phyloP scores from a whole-genome alignment of 2,329 filamentous ascomycete genomes.

The Plectosphaerella plurivora region DNA sequence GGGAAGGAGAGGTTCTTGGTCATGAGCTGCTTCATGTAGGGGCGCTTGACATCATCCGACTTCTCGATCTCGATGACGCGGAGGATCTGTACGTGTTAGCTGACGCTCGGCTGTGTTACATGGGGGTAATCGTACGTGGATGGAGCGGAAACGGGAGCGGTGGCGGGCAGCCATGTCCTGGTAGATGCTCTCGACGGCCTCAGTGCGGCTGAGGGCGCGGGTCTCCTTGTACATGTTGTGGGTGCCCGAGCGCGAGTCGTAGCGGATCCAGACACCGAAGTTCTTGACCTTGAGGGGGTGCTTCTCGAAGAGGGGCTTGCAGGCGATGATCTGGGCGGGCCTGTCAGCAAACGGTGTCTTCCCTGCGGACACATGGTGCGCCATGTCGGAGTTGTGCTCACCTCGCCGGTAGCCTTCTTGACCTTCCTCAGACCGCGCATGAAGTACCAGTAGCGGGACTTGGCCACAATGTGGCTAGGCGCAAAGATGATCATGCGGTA shows the following conservation, averaged over 20 bases:
- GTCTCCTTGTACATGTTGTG: slow-evolving; percentile 99
- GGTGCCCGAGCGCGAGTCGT: slow-evolving; percentile 98
- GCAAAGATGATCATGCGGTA: slow-evolving; percentile 99
- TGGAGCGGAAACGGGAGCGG: slow-evolving; percentile 94
- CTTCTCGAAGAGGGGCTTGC: slow-evolving; percentile 82
- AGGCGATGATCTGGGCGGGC: neutral
- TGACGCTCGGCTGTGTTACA: no score
- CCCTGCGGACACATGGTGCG: neutral
- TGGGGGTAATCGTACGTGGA: slow-evolving; percentile 69
- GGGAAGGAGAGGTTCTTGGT: slow-evolving; percentile 96
- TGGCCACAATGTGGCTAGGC: slow-evolving; percentile 94
- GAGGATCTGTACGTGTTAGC: slow-evolving; percentile 65
- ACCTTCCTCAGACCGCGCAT: slow-evolving; percentile 98
- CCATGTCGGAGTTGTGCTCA: slow-evolving; percentile 28
- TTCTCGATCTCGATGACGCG: slow-evolving; percentile 98
- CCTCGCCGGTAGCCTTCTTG: slow-evolving; percentile 99
- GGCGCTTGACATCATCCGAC: slow-evolving; percentile 89
- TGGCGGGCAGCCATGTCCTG: slow-evolving; percentile 99
- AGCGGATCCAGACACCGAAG: slow-evolving; percentile 99
- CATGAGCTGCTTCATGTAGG: slow-evolving; percentile 99
- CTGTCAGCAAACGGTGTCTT: slow-evolving; percentile 26
- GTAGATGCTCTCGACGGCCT: slow-evolving; percentile 95
- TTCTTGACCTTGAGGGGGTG: slow-evolving; percentile 99
- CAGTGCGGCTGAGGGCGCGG: slow-evolving; percentile 95
- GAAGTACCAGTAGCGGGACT: slow-evolving; percentile 99